Evolutionary conservation across 768 basidiomycete species (phyloP), one percentile per base, ranked within the genome.

Genomic region (Paxillus rubicundulus): DNA sequence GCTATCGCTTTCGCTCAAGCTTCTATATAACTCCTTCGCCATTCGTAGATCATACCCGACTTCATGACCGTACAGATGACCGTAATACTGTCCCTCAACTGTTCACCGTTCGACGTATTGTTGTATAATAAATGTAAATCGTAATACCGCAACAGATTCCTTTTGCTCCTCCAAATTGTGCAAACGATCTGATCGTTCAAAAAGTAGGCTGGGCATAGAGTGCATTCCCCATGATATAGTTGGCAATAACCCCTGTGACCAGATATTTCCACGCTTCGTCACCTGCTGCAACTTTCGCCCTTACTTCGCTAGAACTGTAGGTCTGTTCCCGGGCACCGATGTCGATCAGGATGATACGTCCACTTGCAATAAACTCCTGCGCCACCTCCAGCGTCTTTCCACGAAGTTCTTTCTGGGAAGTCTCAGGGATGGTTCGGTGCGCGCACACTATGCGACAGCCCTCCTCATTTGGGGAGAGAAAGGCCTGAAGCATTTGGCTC

Each of bases 1-100:
- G 91, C 91, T 32, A 84, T 93, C 54, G 91, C 91, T 49, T 92
- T 93, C 62, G 91, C 91, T 54, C 90, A 92, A 73, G 87, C 90
- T 51, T 72, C 75, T 8, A 54, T 60, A 37, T 69, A 55, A 52
- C 34, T 34, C 45, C 43, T 20, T 51, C 28, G 14, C n/a, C 28
- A 16, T 3, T 45, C 20, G n/a, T 41, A 14, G 28, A 30, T 42
- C 21, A 54, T 55, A 27, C 43, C 21, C 30, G 18, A 55, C 38
- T 32, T 16, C 24, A 34, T 48, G 37, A 47, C 40, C 41, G 16
- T 32, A 50, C 43, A 36, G 28, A 42, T 61, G 45, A 47, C 47
- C 44, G 24, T 6, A 24, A 36, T 21, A 47, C 24, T 42, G 13
- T 37, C 43, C 39, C 10, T 48, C 13, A 20, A 28, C 45, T 39